phyloP scores from a whole-genome alignment of 345 rosid species.

The Carallia brachiata region DNA sequence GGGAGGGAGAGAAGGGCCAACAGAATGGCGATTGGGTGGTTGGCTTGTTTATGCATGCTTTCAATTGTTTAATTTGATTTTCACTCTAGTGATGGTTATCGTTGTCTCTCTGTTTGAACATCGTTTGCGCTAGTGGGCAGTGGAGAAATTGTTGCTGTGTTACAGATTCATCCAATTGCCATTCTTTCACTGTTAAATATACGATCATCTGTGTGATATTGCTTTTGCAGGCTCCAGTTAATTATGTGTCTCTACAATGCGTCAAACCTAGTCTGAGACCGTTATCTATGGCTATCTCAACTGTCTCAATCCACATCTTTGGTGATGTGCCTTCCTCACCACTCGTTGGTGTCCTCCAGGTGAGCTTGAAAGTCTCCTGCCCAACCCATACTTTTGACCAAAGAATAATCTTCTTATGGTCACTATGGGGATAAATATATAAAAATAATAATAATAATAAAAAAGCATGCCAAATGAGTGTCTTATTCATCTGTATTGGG shows the following conservation, averaged over 20 bases:
- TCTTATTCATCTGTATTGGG: too few species aligned
- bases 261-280: conserved; percentile 84
- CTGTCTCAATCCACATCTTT: conserved; percentile 78
- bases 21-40: too few species aligned
- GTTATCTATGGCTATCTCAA: conserved; percentile 82
- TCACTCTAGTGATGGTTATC: too few species aligned
- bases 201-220: background rate
- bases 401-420: too few species aligned
- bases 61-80: too few species aligned
- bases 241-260: conserved; percentile 82
- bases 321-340: conserved; percentile 98
- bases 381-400: too few species aligned
- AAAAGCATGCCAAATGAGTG: too few species aligned
- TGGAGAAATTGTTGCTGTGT: background rate
- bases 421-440: too few species aligned
- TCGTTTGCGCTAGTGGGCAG: background rate
- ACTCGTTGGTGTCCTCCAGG: conserved; percentile 85
- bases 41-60: too few species aligned
- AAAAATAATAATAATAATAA: too few species aligned
- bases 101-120: background rate
- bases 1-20: too few species aligned
- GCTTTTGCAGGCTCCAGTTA: conserved; percentile 62
- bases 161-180: background rate
- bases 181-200: background rate
- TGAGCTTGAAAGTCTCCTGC: conserved; percentile 3